Base-by-base conservation (phyloP, 306 rosid genomes). In the Lathyrus aphaca region DNA sequence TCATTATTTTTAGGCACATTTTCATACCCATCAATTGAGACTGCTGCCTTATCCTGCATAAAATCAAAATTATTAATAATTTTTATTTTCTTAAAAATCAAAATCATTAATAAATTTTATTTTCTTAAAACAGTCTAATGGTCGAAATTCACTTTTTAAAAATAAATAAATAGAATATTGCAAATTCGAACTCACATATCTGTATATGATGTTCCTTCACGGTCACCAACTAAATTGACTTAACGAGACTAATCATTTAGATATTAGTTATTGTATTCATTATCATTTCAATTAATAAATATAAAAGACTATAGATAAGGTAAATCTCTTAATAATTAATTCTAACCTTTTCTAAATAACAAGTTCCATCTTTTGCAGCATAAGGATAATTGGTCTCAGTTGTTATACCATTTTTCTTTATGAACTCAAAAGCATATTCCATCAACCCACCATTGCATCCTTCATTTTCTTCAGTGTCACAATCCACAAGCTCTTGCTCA, bases 361-460 rank as follows among this genome's bases (percentile, higher is more conserved):
- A 85, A 1, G 32, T 79, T 73, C 84, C 81, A 39, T 73, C 82
- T 60, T 35, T 17, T 19, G 72, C 86, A 10, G 32, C 6, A 17
- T 85, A 85, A 65, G 89, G 89, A 59, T 85, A 85, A 66, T 23
- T 58, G 17, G 6, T 73, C 17, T 73, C 89, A 10, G 79, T 70
- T 42, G 86, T 57, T 23, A 85, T 54, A n/a, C 89, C 86, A 16
- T 73, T 62, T 54, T 71, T 29, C 61, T 79, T 76, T 51, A 85
- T 82, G 66, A 79, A 85, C 50, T 81, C 84, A 14, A 85, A 82
- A 0, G 89, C 89, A 42, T 58, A 19, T 3, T 81, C 84, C 89
- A 84, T 84, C 15, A 75, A 35, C 3, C 89, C 89, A 23, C 89
- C 89, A 55, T 79, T 73, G 78, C 89, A 85, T 61, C 89, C 89